phyloP scores from a whole-genome alignment of 805 yeast genomes.

The Candida tallmaniae region DNA sequence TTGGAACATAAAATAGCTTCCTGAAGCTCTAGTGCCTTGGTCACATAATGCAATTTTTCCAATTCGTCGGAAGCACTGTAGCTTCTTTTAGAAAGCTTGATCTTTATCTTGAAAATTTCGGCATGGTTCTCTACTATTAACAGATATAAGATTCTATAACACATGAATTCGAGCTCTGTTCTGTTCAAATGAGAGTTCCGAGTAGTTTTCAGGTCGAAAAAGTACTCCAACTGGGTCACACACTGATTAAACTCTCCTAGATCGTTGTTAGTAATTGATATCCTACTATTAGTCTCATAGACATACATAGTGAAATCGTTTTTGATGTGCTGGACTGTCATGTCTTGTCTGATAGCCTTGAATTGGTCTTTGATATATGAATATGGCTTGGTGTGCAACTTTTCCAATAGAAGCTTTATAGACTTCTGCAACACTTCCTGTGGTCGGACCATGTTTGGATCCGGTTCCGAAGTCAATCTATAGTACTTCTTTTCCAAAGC shows the following conservation, averaged over 20 bases:
- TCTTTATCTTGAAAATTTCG: conserved; percentile 45
- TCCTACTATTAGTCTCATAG: conserved; percentile 80
- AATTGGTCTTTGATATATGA: conserved; percentile 83
- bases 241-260: conserved; percentile 96
- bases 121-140: conserved; percentile 64
- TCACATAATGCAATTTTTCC: conserved; percentile 12
- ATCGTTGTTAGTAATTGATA: conserved; percentile 81
- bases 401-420: conserved; percentile 47
- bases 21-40: conserved; percentile 14
- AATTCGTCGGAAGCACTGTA: conserved; percentile 9
- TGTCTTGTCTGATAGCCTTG: conserved; percentile 88
- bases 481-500: conserved; percentile 73
- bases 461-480: conserved; percentile 87
- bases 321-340: conserved; percentile 85
- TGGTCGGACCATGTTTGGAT: conserved; percentile 81
- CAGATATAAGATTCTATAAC: conserved; percentile 71
- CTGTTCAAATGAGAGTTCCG: conserved; percentile 4
- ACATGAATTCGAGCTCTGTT: conserved; percentile 55
- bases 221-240: conserved; percentile 67
- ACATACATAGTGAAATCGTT: conserved; percentile 72
- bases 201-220: conserved; percentile 42
- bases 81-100: conserved; percentile 9
- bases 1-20: conserved; percentile 12
- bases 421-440: conserved; percentile 55
- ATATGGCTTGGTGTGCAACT: conserved; percentile 49